Evolutionary conservation across 2,329 filamentous ascomycete genomes (phyloP).

Genomic region (Colletotrichum camelliae): DNA sequence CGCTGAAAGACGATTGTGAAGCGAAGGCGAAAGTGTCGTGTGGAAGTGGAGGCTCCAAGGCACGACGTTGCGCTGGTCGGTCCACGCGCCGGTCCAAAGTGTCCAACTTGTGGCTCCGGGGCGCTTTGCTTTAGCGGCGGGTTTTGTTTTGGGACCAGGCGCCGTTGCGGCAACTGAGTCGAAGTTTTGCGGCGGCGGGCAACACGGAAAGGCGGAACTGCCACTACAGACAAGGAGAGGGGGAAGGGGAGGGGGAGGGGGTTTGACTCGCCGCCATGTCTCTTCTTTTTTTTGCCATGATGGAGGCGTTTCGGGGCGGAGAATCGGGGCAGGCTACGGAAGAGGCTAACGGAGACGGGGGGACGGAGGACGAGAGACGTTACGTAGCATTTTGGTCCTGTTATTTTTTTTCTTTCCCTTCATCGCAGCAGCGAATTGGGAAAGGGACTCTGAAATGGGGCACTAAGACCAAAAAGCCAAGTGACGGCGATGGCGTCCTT

Average conservation of each 20-base stretch:
- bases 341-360: background rate
- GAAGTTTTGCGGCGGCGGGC: background rate
- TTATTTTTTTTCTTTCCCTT: background rate
- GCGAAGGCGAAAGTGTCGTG: background rate
- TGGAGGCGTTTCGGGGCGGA: constrained; percentile 9
- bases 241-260: background rate
- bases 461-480: background rate
- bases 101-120: background rate
- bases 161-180: constrained; percentile 14
- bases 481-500: constrained; percentile 8
- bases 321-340: background rate
- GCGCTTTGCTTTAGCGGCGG: background rate
- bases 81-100: background rate
- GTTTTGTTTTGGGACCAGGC: background rate
- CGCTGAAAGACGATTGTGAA: background rate
- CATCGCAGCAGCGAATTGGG: background rate
- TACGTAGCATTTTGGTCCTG: background rate
- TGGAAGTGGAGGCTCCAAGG: constrained; percentile 5
- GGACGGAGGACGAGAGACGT: background rate
- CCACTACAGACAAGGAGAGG: background rate
- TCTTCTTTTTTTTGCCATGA: background rate
- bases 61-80: constrained; percentile 2
- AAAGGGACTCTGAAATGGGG: background rate
- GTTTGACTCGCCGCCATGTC: background rate
- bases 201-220: background rate